Evolutionary conservation across 768 basidiomycete species (phyloP).

Genomic region (Pisolithus albus): DNA sequence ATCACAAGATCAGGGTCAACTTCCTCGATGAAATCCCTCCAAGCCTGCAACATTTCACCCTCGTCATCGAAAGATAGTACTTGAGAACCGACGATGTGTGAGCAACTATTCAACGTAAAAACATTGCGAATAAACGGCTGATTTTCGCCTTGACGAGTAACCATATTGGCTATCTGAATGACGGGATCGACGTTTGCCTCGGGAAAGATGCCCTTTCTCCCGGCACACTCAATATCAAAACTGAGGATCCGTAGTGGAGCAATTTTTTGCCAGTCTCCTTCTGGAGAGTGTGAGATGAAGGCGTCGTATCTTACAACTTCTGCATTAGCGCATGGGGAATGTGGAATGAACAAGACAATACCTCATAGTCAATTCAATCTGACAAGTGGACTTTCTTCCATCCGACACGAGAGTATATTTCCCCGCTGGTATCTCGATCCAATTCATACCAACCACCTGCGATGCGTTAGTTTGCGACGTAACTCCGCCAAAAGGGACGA

Average conservation of each 20-base stretch:
- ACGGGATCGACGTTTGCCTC: constrained; percentile 88
- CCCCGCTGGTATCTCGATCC: constrained; percentile 88
- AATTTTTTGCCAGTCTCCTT: constrained; percentile 86
- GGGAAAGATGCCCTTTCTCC: constrained; percentile 95
- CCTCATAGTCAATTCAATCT: constrained; percentile 80
- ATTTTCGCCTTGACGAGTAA: constrained; percentile 89
- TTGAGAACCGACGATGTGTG: constrained; percentile 96
- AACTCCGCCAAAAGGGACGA: background rate
- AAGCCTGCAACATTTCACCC: constrained; percentile 62
- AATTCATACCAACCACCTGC: constrained; percentile 97
- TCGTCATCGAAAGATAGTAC: constrained; percentile 82
- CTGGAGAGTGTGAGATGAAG: constrained; percentile 87
- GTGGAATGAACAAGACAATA: constrained; percentile 27
- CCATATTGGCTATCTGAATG: constrained; percentile 99
- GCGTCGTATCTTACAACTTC: constrained; percentile 56
- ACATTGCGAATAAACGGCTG: constrained; percentile 95
- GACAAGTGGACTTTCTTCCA: constrained; percentile 72
- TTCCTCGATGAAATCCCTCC: constrained; percentile 83
- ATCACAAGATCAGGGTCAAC: constrained; percentile 96
- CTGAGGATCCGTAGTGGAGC: constrained; percentile 92
- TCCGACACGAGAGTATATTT: constrained; percentile 62
- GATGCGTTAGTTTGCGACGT: constrained; percentile 1
- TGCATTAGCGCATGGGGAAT: constrained; percentile 5
- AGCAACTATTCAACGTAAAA: constrained; percentile 91
- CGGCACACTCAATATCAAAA: constrained; percentile 99